These are phyloP conservation scores for Barnettozyma siamensis DNA, from an alignment of 805 yeast species.

Conservation along the genomic window DNA sequence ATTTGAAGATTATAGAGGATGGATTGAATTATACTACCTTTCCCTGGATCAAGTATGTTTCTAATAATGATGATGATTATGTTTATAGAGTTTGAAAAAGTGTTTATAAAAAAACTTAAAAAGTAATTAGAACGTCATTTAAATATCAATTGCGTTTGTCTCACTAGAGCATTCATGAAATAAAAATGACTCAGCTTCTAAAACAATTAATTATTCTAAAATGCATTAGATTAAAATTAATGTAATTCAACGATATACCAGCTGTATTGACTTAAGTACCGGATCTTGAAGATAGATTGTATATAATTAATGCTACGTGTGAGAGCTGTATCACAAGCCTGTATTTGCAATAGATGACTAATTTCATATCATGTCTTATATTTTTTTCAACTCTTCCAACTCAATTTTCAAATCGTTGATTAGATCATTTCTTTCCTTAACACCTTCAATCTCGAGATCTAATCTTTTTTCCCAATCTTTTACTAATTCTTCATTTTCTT, in stretches of 20 bases:
- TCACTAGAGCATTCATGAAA: no score
- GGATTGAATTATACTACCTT: slow-evolving; percentile 58
- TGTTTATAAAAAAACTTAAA: no score
- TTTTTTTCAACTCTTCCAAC: not conserved
- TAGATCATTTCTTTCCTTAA: slow-evolving; percentile 5
- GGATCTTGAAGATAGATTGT: no score
- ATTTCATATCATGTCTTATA: not conserved
- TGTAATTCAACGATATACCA: no score
- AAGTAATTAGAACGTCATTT: not conserved
- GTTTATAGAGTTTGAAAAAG: slow-evolving; percentile 20
- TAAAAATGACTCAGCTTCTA: no score
- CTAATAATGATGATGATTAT: slow-evolving; percentile 33
- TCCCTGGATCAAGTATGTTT: slow-evolving; percentile 71
- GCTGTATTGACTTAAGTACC: no score
- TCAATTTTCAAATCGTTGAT: slow-evolving; percentile 3
- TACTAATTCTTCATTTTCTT: slow-evolving; percentile 16
- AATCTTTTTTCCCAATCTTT: slow-evolving; percentile 20
- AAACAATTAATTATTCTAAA: no score
- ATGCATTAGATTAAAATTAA: no score
- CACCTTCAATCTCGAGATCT: slow-evolving; percentile 11
- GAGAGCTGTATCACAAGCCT: no score
- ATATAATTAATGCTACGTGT: no score
- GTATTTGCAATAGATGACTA: not conserved
- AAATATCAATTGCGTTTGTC: no score
- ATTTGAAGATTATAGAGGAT: slow-evolving; percentile 56